A percentile compares a stretch with the other conserved stretches of the same genome.
Conservation (phyloP, 441 rosid species). For the Aleurites moluccanus region DNA sequence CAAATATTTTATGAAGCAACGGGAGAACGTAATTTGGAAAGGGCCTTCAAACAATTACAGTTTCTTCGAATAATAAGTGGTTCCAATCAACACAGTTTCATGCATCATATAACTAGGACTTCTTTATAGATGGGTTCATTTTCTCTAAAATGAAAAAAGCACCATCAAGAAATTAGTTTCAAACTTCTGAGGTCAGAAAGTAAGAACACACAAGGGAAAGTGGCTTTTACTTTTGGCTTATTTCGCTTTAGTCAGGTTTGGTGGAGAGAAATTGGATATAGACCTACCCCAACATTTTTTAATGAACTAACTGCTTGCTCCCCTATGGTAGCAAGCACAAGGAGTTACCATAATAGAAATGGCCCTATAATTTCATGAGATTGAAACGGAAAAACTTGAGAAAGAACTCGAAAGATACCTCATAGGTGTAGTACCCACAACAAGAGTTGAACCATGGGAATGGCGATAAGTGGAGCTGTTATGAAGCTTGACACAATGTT, state of each 20-base stretch:
- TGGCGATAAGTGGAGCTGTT: conserved; percentile 80
- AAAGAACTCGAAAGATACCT: conserved; percentile 38
- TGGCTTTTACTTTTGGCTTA: neutral
- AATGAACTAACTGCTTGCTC: too few relatives aligned
- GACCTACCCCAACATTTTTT: neutral
- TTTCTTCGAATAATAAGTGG: neutral
- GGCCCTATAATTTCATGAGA: too few relatives aligned
- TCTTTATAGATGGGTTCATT: too few relatives aligned
- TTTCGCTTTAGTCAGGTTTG: neutral
- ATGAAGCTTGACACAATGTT: conserved; percentile 84
- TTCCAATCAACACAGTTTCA: neutral
- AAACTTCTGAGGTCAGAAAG: neutral
- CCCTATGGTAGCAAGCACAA: too few relatives aligned
- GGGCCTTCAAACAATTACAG: conserved; percentile 5
- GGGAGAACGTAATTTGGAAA: neutral
- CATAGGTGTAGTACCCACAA: conserved; percentile 78
- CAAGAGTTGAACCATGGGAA: conserved; percentile 64
- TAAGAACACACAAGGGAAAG: neutral
- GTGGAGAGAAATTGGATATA: neutral
- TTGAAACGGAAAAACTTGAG: too few relatives aligned
- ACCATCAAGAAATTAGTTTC: neutral
- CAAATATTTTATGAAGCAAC: conserved; percentile 6
- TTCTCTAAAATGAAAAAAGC: neutral
- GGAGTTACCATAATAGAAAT: too few relatives aligned
- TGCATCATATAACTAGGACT: neutral